Evolutionary conservation across 208 protist species (phyloP), one percentile per base, ranked within the genome.

Genomic region (Hexamita inflata): DNA sequence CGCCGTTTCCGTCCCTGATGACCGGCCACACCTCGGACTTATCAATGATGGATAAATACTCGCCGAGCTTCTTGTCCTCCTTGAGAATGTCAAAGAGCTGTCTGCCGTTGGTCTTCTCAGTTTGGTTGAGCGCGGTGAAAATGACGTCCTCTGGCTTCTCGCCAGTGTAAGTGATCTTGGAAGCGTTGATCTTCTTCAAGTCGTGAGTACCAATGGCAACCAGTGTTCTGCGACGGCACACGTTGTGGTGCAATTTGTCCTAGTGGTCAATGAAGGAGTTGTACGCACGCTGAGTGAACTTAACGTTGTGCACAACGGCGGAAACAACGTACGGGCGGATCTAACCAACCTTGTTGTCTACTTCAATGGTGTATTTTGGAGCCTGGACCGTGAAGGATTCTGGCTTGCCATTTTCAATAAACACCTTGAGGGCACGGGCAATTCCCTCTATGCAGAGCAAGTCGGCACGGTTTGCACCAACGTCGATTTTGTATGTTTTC

Each of bases 201-300:
- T 99, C 96, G 82, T 99, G 96, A 24, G 96, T 99, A 74, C 96
- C 96, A 80, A 99, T 96, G 34, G 96, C 95, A 35, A 95, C 95
- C 0, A 98, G 83, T 2, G 88, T 92, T 75, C 96, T 88, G 68
- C 60, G 28, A 13, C 93, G 84, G 70, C 92, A 92, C 62, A 98
- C 89, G 58, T 96, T 97, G 41, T 90, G 86, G 85, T 98, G 95
- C 42, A 98, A 86, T 82, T 96, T 96, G 40, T 98, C 94, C 86
- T 97, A 92, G 62, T 95, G 89, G 79, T 97, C 93, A 81, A 98
- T 97, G 80, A 98, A 97, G 73, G 88, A 92, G 59, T 94, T 86
- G 82, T 97, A 97, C 58, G 81, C 87, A 58, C 83, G 80, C 73
- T 91, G 79, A 62, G 83, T 92, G 79, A 99, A 97, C 1, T 68